phyloP scores from a whole-genome alignment of 306 rosid species.

The Cicer yamashitae region DNA sequence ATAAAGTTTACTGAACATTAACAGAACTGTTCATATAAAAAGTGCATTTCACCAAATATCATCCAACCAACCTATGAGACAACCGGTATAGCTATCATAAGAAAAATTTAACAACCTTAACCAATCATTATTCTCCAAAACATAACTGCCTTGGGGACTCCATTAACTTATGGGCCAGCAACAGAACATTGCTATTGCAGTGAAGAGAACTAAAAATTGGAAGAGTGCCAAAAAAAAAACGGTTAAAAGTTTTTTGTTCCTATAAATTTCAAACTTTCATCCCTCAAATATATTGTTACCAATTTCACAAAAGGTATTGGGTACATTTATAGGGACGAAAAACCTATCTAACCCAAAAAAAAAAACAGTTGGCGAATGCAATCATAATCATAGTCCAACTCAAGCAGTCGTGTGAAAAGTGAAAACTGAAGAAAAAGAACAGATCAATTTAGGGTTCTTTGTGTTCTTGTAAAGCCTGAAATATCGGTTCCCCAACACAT shows the following conservation, averaged over 20 bases:
- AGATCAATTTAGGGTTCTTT: no score
- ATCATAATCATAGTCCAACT: no score
- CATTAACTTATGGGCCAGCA: background rate
- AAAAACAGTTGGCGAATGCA: no score
- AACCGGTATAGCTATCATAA: slow-evolving; percentile 1
- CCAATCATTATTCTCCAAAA: slow-evolving; percentile 1
- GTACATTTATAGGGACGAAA: no score
- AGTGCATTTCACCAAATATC: slow-evolving; percentile 16
- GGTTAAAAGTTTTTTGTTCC: no score
- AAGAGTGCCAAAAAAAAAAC: background rate
- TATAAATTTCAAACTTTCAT: no score
- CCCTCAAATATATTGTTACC: no score
- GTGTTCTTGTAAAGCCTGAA: background rate
- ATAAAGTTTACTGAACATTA: background rate
- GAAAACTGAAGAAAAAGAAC: no score
- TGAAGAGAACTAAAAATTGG: background rate
- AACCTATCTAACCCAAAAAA: no score
- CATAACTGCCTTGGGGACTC: background rate
- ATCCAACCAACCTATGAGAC: background rate
- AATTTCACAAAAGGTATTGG: no score
- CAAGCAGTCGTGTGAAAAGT: no score
- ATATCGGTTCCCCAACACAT: background rate
- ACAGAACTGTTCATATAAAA: background rate
- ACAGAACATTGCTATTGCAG: background rate
- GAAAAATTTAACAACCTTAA: slow-evolving; percentile 7